phyloP scores from a whole-genome alignment of 2,329 filamentous ascomycete species.

The Leptosphaerulina australis region DNA sequence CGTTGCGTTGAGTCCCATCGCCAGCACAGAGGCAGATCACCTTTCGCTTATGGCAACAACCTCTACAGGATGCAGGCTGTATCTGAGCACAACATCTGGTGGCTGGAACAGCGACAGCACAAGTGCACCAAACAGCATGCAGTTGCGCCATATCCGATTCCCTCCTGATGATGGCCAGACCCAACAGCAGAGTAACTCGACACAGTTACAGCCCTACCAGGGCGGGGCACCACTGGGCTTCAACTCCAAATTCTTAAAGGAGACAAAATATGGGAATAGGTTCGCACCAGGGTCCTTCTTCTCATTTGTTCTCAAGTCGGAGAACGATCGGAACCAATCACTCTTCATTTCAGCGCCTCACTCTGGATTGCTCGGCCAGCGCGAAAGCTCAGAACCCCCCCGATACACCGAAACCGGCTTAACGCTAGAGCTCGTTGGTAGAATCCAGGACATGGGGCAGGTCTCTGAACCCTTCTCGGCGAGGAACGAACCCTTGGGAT shows the following conservation, averaged over 20 bases:
- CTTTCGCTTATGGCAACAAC: constrained; percentile 90
- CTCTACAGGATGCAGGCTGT: constrained; percentile 86
- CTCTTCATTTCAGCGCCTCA: constrained; percentile 90
- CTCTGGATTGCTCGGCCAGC: constrained; percentile 76
- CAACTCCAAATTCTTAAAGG: constrained; percentile 35
- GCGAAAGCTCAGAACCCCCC: constrained; percentile 60
- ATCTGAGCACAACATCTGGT: constrained; percentile 86
- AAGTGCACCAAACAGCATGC: constrained; percentile 88
- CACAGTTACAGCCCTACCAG: constrained; percentile 42
- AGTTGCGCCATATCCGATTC: constrained; percentile 95
- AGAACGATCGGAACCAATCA: constrained; percentile 64
- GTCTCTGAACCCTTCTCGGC: constrained; percentile 70
- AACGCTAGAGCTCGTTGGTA: constrained; percentile 76
- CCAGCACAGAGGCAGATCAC: constrained; percentile 77
- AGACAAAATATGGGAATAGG: constrained; percentile 58
- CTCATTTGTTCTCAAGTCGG: constrained; percentile 74
- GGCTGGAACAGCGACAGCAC: constrained; percentile 67
- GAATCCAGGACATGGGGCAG: constrained; percentile 78
- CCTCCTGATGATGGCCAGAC: constrained; percentile 64
- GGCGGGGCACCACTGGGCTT: constrained; percentile 33
- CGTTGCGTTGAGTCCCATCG: constrained; percentile 84
- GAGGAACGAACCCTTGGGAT: constrained; percentile 72
- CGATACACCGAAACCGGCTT: constrained; percentile 78
- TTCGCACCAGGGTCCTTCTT: constrained; percentile 92
- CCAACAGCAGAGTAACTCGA: constrained; percentile 29